A percentile compares a stretch with the other conserved stretches of the same genome.
These are phyloP conservation scores for Alternaria consortialis DNA, from an alignment of 2,329 filamentous ascomycete species.

Conservation along the genomic window DNA sequence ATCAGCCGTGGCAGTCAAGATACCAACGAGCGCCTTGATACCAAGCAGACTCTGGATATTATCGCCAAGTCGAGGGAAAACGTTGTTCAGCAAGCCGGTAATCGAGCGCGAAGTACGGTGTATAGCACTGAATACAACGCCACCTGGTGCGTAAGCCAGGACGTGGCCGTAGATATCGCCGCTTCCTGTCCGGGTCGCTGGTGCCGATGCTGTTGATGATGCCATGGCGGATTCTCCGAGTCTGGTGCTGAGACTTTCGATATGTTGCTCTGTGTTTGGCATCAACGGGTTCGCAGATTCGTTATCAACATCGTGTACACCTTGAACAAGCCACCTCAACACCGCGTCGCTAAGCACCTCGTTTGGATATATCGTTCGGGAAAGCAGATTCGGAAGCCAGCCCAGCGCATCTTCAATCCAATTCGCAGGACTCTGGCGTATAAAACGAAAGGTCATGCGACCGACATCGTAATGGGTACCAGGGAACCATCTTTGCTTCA, in stretches of 20 bases:
- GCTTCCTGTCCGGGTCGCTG: slow-evolving; percentile 29
- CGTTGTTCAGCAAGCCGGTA: slow-evolving; percentile 27
- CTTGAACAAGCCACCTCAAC: slow-evolving; percentile 42
- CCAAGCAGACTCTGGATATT: slow-evolving; percentile 41
- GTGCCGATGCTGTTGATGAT: not conserved
- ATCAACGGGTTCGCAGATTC: slow-evolving; percentile 25
- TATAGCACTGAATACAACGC: slow-evolving; percentile 27
- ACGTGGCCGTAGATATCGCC: slow-evolving; percentile 48
- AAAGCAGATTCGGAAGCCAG: slow-evolving; percentile 36
- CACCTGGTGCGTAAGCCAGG: slow-evolving; percentile 41
- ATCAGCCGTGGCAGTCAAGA: slow-evolving; percentile 44
- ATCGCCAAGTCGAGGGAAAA: slow-evolving; percentile 38
- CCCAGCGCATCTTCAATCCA: slow-evolving; percentile 40
- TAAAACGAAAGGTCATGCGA: slow-evolving; percentile 47
- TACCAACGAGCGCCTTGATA: slow-evolving; percentile 37
- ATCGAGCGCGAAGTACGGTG: slow-evolving; percentile 23
- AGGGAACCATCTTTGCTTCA: slow-evolving; percentile 49
- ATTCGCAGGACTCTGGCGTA: slow-evolving; percentile 40
- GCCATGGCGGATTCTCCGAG: slow-evolving; percentile 18
- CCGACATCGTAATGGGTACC: slow-evolving; percentile 51
- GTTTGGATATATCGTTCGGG: slow-evolving; percentile 44
- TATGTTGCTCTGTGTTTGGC: slow-evolving; percentile 20
- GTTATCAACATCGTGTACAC: slow-evolving; percentile 29
- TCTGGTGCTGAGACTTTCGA: slow-evolving; percentile 21
- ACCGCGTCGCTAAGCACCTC: slow-evolving; percentile 45